Base-by-base conservation (phyloP, 2,329 filamentous ascomycete species). In the Aspergillus caelatus region DNA sequence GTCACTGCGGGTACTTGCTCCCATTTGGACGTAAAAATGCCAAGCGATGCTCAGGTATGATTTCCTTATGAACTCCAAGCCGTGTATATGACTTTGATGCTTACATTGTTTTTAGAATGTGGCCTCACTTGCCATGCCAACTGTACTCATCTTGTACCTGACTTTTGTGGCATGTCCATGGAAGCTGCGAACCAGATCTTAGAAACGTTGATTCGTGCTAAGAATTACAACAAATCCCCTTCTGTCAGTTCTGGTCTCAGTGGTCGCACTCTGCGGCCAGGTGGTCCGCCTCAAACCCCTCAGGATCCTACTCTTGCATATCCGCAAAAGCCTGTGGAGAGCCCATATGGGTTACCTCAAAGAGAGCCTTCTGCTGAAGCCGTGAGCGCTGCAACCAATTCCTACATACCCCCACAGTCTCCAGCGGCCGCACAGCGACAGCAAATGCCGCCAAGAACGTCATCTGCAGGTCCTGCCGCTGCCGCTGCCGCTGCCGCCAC, bases 131-230 rank as follows among this genome's bases (percentile, higher is more conserved):
- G 92, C 66, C 95, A 99, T 79, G 90, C 93, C 23, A 86, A 91
- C 63, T 99, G 95, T 79, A 92, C 93, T 23, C 95, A 99, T 79
- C 87, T 99, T 70, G 94, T 99, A 36, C 95, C 95, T 23, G 95
- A 99, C 78, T 99, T 99, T 81, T 99, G 95, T 77, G 95, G 95
- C 71, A 99, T 99, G 93, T 96, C 93, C 32, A 98, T 98, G 95
- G 91, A 95, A 62, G 91, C 92, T 43, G 95, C 95, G 50, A 98
- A 97, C 77, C 89, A 96, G 74, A 97, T 99, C 68, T 79, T 98
- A 60, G 90, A 93, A 67, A 92, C 94, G 57, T 91, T 97, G 70
- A 88, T 92, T 73, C 89, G 88, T 57, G 89, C 91, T 64, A 96
- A 94, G 80, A 88, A 89, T 74, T 86, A 88, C 84, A 91, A 79